Evolutionary conservation across 192 early-diverging fungal genomes (phyloP).

Genomic region (Cladochytrium replicatum): DNA sequence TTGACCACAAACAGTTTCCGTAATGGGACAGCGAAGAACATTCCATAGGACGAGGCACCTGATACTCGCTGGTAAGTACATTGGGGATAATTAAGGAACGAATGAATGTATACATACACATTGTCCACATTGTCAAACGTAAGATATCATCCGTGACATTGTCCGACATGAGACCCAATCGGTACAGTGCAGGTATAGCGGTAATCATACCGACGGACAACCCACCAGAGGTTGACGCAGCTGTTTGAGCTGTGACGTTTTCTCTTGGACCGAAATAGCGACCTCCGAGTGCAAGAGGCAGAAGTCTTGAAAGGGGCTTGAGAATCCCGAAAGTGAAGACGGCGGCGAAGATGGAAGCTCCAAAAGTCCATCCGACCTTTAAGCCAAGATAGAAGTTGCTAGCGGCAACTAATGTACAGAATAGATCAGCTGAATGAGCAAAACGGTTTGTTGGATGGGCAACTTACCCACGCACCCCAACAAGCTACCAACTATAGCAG

Average conservation of each 20-base stretch:
- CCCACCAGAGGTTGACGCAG: conserved; percentile 68
- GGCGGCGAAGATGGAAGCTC: conserved; percentile 72
- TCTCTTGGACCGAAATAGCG: conserved; percentile 57
- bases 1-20: conserved; percentile 6
- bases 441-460: too few species aligned
- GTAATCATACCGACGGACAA: conserved; percentile 69
- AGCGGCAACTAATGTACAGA: too few species aligned
- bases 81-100: conserved; percentile 67
- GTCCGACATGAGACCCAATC: conserved; percentile 46
- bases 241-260: conserved; percentile 70
- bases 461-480: not conserved
- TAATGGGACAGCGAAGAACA: not conserved
- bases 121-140: conserved; percentile 58
- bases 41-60: not conserved
- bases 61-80: too few species aligned
- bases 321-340: conserved; percentile 58
- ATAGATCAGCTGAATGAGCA: too few species aligned
- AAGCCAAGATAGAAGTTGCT: conserved; percentile 70
- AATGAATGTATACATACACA: too few species aligned
- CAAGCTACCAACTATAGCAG: not conserved
- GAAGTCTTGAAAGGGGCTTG: conserved; percentile 42
- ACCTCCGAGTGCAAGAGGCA: conserved; percentile 46
- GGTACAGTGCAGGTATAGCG: conserved; percentile 64
- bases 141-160: conserved; percentile 29
- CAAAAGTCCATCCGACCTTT: conserved; percentile 66